Base-by-base conservation (phyloP, 805 yeast genomes). In the Grigorovia transvaalensis region DNA sequence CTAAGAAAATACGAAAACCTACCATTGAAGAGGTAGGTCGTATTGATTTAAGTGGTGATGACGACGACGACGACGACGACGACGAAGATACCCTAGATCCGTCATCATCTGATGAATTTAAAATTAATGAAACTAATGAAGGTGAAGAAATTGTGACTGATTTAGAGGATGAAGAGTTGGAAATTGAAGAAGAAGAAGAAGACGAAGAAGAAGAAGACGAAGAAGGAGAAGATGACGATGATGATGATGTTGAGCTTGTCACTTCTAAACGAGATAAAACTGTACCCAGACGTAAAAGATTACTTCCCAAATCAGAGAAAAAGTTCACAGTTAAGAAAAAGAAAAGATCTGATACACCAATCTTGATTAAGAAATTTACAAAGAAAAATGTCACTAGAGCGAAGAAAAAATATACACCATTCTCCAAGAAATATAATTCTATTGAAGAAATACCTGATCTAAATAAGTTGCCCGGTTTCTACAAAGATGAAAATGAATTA, bases 351-450 rank as follows among this genome's bases (percentile, higher is more conserved):
- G 27, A 23, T 27, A 38, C 43, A 2, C 49, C 54, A 12, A 51
- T 56, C 1, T 55, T 56, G 15, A 60, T 60, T 51, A 64, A 63
- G 49, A 65, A 66, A 53, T 66, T 59, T 53, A 65, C 65, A 12
- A 64, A 61, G 56, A 59, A 58, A 57, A 66, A 63, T 57, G 67
- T 59, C 48, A 63, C 53, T 44, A 59, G 62, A 53, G 68, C 61
- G 46, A 67, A 59, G 56, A 63, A 59, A 52, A 63, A 60, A 46
- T 61, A 61, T 55, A 63, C 67, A 2, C 62, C 67, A 27, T 59
- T 60, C 53, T 58, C 64, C 15, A 59, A 60, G 46, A 51, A 60
- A 50, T 61, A 58, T 49, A 58, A 54, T 44, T 57, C 63, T 13
- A 59, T 59, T 44, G 55, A 59, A 41, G 66, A 56, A 47, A 63